Base-by-base conservation (phyloP, 1,284 basidiomycete genomes). In the Coniferiporia sulphurascens region DNA sequence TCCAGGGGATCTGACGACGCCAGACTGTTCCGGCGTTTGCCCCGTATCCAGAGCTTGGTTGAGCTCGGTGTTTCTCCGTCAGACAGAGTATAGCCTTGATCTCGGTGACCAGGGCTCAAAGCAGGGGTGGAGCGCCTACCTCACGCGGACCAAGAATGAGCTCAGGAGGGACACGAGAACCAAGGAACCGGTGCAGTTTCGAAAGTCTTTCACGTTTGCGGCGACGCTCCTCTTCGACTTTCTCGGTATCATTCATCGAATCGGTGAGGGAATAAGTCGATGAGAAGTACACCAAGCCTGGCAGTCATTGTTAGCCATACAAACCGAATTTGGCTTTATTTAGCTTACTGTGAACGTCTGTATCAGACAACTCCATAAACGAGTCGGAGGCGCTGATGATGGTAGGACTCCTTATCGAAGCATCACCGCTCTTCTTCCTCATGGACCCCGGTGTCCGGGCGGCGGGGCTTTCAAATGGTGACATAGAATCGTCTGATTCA, bases 171-270 rank as follows among this genome's bases (percentile, higher is more conserved):
- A 92, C 86, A 46, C 82, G 80, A 36, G 87, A 89, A 21, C 89
- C 90, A 34, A 92, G 78, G 73, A 86, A 91, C 48, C 90, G 86
- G 70, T 91, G 87, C 6, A 92, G 77, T 69, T 85, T 91, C 4
- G 86, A 86, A 36, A 92, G 74, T 65, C 84, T 84, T 65, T 88
- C 86, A 52, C 89, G 79, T 69, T 86, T 89, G 62, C 82, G 78
- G 59, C 82, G 76, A 62, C 81, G 79, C 60, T 86, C 82, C 32
- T 81, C 79, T 59, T 89, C 85, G 19, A 74, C 78, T 62, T 74
- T 76, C 61, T 78, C 77, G 57, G 84, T 79, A 36, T 78, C 72
- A 55, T 78, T 74, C 67, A 84, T 67, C 57, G 73, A 77, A 63
- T 83, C 81, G 58, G 75, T 74, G 52, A 81, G 65, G 49, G 80